Conservation (phyloP, 2,329 filamentous ascomycete species). For the Aspergillus cejpii region DNA sequence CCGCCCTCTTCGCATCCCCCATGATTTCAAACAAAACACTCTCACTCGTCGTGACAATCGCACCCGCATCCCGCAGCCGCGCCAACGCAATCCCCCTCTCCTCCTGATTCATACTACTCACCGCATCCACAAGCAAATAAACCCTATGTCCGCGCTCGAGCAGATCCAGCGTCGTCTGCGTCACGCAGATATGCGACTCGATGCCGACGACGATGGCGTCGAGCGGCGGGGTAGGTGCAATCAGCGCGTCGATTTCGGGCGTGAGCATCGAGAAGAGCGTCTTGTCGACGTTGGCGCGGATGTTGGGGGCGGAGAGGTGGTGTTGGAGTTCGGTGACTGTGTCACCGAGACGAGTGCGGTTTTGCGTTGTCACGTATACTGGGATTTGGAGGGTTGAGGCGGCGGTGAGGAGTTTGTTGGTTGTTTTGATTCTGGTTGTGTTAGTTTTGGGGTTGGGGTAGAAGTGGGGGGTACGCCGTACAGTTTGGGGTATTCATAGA, state of each 20-base stretch:
- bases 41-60: constrained; percentile 77
- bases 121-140: constrained; percentile 81
- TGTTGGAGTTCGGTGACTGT: constrained; percentile 68
- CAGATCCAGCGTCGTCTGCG: constrained; percentile 82
- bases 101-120: constrained; percentile 76
- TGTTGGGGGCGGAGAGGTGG: constrained; percentile 40
- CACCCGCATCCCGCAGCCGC: constrained; percentile 67
- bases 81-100: constrained; percentile 75
- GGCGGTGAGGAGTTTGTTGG: constrained; percentile 62
- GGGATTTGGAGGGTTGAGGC: constrained; percentile 54
- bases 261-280: constrained; percentile 84
- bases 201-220: constrained; percentile 80
- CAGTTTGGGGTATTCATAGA: constrained; percentile 80
- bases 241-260: constrained; percentile 53
- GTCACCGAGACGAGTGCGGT: constrained; percentile 66
- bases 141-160: constrained; percentile 68
- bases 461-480: constrained; percentile 35
- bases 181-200: constrained; percentile 89
- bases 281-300: constrained; percentile 66
- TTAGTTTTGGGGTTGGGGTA: constrained; percentile 1
- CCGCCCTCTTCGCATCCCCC: constrained; percentile 66
- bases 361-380: constrained; percentile 81
- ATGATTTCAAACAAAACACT: constrained; percentile 83
- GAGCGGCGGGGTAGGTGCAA: constrained; percentile 32
- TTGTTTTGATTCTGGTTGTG: constrained; percentile 53